Conservation (phyloP, 257 asterid species). For the Mentha longifolia region DNA sequence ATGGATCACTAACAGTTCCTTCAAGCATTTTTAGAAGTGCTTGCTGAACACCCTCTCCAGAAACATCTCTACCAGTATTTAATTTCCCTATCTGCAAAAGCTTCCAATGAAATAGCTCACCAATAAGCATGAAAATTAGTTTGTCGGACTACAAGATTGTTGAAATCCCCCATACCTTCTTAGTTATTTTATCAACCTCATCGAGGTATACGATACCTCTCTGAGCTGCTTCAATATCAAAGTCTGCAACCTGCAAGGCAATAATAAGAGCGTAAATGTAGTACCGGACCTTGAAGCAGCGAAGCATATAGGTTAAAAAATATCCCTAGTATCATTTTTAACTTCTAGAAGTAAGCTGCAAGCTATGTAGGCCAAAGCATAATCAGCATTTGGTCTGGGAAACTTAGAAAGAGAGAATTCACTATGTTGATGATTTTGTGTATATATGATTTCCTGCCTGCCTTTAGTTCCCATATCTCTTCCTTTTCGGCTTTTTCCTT, state of each 20-base stretch:
- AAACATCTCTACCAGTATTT: conserved; percentile 82
- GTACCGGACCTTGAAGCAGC: conserved; percentile 14
- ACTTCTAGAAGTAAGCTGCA: conserved; percentile 19
- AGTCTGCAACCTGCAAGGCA: conserved; percentile 75
- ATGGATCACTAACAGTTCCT: conserved; percentile 78
- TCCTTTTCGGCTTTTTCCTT: too few relatives aligned
- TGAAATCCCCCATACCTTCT: conserved; percentile 61
- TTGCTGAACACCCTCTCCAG: conserved; percentile 98
- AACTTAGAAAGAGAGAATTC: too few relatives aligned
- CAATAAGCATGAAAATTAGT: conserved; percentile 34
- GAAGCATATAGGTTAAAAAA: conserved; percentile 1
- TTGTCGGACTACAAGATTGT: conserved; percentile 6
- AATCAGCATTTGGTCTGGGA: too few relatives aligned
- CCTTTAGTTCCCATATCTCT: too few relatives aligned
- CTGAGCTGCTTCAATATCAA: conserved; percentile 86
- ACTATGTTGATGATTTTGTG: too few relatives aligned
- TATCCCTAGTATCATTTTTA: conserved; percentile 11
- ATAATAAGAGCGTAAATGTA: conserved; percentile 22
- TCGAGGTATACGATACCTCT: conserved; percentile 90
- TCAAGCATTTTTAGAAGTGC: conserved; percentile 93
- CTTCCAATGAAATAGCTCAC: conserved; percentile 43
- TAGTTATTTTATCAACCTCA: conserved; percentile 95
- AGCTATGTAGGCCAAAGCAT: conserved; percentile 1
- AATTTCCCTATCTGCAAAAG: conserved; percentile 73
- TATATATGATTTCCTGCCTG: too few relatives aligned